Conservation (phyloP, 495 filamentous ascomycete species). For the Penicillium angulare region DNA sequence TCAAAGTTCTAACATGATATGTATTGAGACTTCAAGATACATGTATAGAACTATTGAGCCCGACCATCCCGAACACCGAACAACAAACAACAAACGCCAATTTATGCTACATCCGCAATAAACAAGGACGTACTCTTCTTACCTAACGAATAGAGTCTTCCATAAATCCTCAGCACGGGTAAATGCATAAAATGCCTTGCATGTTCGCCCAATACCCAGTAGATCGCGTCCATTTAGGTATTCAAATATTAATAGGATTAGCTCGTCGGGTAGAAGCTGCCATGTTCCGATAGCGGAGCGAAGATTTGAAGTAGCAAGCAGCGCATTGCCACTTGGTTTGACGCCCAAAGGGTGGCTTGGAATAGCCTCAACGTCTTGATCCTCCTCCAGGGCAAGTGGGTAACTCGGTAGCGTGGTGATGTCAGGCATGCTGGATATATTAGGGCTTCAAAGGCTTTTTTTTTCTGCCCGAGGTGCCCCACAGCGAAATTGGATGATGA, state of each 20-base stretch:
- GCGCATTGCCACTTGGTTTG: constrained; percentile 86
- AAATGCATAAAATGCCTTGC: constrained; percentile 87
- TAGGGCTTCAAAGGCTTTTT: constrained; percentile 31
- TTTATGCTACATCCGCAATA: not conserved
- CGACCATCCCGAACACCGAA: no score
- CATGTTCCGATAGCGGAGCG: constrained; percentile 64
- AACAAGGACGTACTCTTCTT: constrained; percentile 35
- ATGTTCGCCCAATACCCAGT: constrained; percentile 70
- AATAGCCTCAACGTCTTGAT: constrained; percentile 43
- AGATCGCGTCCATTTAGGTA: constrained; percentile 64
- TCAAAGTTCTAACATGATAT: no score
- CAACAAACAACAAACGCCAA: no score
- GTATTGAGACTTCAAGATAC: no score
- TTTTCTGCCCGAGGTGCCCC: constrained; percentile 14
- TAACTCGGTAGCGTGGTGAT: constrained; percentile 28
- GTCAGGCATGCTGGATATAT: constrained; percentile 28
- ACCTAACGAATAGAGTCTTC: constrained; percentile 85
- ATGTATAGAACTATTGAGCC: no score
- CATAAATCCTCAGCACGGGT: constrained; percentile 84
- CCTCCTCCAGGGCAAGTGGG: constrained; percentile 18
- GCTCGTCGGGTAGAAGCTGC: constrained; percentile 71
- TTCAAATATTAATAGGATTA: constrained; percentile 75
- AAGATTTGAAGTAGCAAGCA: constrained; percentile 62
- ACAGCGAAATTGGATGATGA: no score
- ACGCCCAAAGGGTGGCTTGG: constrained; percentile 81